phyloP scores from a whole-genome alignment of 805 yeast species.

The Kazachstania psychrophila region DNA sequence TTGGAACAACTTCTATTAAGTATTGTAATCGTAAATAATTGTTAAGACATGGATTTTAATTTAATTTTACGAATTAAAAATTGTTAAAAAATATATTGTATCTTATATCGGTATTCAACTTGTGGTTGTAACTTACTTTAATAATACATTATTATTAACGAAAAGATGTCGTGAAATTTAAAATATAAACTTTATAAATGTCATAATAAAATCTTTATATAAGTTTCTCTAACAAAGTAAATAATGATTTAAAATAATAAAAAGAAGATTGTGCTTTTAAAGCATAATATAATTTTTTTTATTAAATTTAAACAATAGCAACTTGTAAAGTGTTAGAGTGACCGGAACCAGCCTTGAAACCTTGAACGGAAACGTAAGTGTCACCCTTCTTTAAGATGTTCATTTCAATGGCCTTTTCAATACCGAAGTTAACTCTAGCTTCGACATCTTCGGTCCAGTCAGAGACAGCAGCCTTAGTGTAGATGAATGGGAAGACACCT shows the following conservation, averaged over 20 bases:
- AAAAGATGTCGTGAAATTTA: slow-evolving; percentile 2
- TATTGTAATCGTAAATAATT: too few relatives aligned
- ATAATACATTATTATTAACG: not conserved
- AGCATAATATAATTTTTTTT: not conserved
- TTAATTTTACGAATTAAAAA: too few relatives aligned
- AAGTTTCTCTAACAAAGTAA: not conserved
- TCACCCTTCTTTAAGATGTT: slow-evolving; percentile 85
- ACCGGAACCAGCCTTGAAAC: slow-evolving; percentile 97
- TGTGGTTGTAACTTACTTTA: too few relatives aligned
- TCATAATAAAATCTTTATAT: not conserved
- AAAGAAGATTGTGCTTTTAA: not conserved
- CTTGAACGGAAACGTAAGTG: slow-evolving; percentile 89
- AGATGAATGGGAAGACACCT: slow-evolving; percentile 97
- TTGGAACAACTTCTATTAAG: too few relatives aligned
- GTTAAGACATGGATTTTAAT: too few relatives aligned
- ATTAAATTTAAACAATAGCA: slow-evolving; percentile 49
- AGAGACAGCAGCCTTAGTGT: slow-evolving; percentile 46
- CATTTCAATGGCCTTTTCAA: slow-evolving; percentile 75
- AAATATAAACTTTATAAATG: slow-evolving; percentile 2
- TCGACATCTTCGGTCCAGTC: slow-evolving; percentile 97
- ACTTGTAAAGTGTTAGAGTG: slow-evolving; percentile 98
- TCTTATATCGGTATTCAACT: too few relatives aligned
- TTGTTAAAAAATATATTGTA: too few relatives aligned
- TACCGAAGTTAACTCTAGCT: slow-evolving; percentile 87
- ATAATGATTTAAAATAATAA: not conserved